phyloP scores from a whole-genome alignment of 2,329 filamentous ascomycete species.

The Penicillium fuscoglaucum region DNA sequence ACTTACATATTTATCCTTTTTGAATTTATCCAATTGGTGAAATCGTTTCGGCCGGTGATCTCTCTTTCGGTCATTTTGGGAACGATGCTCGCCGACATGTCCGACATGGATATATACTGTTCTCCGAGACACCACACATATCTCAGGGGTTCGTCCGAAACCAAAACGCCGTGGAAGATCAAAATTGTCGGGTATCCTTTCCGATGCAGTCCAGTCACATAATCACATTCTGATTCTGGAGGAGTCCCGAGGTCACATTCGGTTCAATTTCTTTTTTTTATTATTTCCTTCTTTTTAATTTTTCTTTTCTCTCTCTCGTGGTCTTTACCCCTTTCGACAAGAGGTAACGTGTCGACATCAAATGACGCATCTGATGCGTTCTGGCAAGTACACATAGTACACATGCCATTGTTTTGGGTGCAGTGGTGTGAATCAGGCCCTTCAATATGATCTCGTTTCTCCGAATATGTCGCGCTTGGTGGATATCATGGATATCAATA shows the following conservation, averaged over 20 bases:
- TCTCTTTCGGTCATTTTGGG: not conserved
- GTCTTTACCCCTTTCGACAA: not conserved
- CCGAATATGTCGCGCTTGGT: not conserved
- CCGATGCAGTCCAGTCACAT: not conserved
- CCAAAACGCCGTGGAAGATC: not conserved
- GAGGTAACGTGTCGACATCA: not conserved
- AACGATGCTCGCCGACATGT: conserved; percentile 6
- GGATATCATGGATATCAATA: too few species aligned
- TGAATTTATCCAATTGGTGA: conserved; percentile 3
- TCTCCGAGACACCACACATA: conserved; percentile 1
- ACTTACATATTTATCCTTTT: not conserved
- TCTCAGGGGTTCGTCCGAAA: conserved; percentile 3
- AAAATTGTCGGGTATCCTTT: not conserved
- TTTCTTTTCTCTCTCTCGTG: not conserved
- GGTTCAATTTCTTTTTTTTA: not conserved
- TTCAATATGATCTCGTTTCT: not conserved
- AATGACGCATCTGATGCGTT: not conserved
- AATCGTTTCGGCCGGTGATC: not conserved
- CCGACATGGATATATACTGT: not conserved
- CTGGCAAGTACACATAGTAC: not conserved
- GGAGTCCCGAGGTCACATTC: not conserved
- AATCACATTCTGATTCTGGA: not conserved
- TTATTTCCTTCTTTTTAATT: not conserved
- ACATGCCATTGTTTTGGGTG: too few species aligned
- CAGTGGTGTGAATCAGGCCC: not conserved